Evolutionary conservation across 345 rosid genomes (phyloP), one percentile per base, ranked within the genome.

Genomic region (Murraya paniculata): DNA sequence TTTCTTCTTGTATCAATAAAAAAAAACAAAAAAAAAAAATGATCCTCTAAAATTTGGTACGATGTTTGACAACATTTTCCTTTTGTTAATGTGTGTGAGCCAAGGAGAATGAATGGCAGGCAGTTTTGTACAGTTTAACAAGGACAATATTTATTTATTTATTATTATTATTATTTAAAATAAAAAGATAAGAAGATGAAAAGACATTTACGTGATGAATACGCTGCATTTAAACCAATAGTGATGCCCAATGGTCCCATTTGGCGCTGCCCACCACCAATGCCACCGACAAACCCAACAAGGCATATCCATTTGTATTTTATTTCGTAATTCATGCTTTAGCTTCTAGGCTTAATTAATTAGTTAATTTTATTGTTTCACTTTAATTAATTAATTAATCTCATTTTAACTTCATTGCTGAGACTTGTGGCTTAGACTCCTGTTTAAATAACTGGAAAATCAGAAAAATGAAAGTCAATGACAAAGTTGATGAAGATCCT

Each of bases 231-330:
- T 76, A 24, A 31, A 24, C 53, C 24, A n/a, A 59, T 39, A 66
- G 9, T 13, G 25, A 2, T 9, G 55, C 11, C 14, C 31, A 22
- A 30, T 53, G 79, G 56, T 38, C 72, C 72, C 79, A 14, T 16
- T 30, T 7, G 39, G 48, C 48, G 14, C 48, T 41, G 72, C n/a
- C 24, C 50, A 19, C 5, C 31, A 1, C 71, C 31, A 48, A 50
- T 33, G 7, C 45, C 35, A 19, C 57, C 66, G 66, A 56, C 73
- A n/a, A 6, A 76, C 73, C 65, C 25, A 76, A 67, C 72, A 65
- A 14, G 25, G 9, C 35, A 22, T 53, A 66, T 66, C 72, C 31
- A 22, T 64, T 30, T 10, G 27, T 30, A 5, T 19, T 5, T 11
- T 27, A 2, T 11, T 67, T 18, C 71, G n/a, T 39, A 38, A 38